Base-by-base conservation (phyloP, 148 eudicot genomes). In the Selenicereus undatus region DNA sequence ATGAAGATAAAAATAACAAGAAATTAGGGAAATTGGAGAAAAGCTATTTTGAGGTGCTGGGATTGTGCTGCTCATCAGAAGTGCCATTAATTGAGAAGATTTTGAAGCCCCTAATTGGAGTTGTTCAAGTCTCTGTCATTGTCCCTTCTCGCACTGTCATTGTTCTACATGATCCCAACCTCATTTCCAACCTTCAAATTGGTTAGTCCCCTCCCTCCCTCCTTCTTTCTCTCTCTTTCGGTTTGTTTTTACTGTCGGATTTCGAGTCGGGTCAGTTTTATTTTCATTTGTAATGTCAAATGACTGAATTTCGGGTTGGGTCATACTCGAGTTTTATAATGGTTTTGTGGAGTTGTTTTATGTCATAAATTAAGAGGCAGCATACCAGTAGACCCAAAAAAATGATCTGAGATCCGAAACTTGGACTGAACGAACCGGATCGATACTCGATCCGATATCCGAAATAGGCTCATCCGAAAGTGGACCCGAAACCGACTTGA, bases 11-110 rank as follows among this genome's bases (percentile, higher is more conserved):
- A 3, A 70, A 71, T 16, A 43, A 27, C 3, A 75, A 27, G 12
- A 62, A 29, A 39, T 39, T 39, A 32, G 71, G 79, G 80, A 82
- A 81, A 5, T 68, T 91, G 32, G 81, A 90, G 78, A 93, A 93
- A 58, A 90, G 94, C 75, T 91, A 93, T 56, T 93, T 95, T n/a
- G 93, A 95, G 30, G 98, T 95, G 32, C 26, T 91, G 86, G 94
- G 96, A 3, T 77, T 95, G 39, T 95, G 98, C 71, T 95, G 98
- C 64, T 79, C 94, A 0, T 93, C 97, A 0, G 98, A 95, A 69
- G 86, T 93, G 12, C 91, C 97, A 4, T 71, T 95, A 42, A 86
- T 95, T 1, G 97, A 95, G 85, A 91, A 88, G 65, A 85, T 95
- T 6, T 54, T 95, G 14, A 86, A 73, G 50, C 86, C 93, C 11